Conservation (phyloP, 352 stramenopile genomes). For the Phytophthora capsici region DNA sequence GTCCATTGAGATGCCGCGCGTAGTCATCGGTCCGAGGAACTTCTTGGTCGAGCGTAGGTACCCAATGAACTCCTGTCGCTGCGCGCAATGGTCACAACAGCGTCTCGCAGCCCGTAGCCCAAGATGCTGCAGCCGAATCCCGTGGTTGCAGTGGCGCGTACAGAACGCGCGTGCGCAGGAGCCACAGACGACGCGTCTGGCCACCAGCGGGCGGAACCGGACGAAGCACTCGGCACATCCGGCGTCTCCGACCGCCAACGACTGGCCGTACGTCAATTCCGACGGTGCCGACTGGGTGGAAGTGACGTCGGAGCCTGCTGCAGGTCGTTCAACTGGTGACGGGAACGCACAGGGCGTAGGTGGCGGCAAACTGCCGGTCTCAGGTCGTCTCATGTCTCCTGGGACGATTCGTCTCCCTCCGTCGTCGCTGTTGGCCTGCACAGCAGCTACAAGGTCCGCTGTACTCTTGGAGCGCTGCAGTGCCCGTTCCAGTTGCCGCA, state of each 20-base stretch:
- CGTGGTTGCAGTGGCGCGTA: conserved; percentile 60
- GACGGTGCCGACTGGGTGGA: conserved; percentile 21
- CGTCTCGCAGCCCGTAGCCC: conserved; percentile 38
- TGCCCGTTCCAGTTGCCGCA: conserved; percentile 40
- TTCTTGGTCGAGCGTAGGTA: conserved; percentile 44
- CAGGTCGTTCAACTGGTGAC: conserved; percentile 2
- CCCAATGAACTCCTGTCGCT: conserved; percentile 64
- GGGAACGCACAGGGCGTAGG: conserved; percentile 34
- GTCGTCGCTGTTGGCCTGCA: conserved; percentile 26
- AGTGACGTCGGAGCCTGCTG: conserved; percentile 8
- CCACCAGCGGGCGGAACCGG: conserved; percentile 58
- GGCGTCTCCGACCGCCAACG: conserved; percentile 24
- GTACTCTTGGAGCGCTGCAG: conserved; percentile 36
- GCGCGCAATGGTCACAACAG: conserved; percentile 62
- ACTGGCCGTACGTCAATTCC: conserved; percentile 3
- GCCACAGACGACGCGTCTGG: conserved; percentile 58
- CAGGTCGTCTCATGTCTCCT: conserved; percentile 45
- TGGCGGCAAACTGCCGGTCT: conserved; percentile 14
- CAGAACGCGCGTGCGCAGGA: conserved; percentile 70
- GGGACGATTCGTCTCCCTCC: conserved; percentile 55
- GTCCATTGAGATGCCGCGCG: conserved; percentile 41
- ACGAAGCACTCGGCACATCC: conserved; percentile 60
- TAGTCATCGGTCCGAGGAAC: conserved; percentile 46
- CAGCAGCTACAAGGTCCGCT: conserved; percentile 15
- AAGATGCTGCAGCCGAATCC: conserved; percentile 55